These are phyloP conservation scores for Adansonia rubrostipa DNA, from an alignment of 441 rosid species.

Conservation along the genomic window DNA sequence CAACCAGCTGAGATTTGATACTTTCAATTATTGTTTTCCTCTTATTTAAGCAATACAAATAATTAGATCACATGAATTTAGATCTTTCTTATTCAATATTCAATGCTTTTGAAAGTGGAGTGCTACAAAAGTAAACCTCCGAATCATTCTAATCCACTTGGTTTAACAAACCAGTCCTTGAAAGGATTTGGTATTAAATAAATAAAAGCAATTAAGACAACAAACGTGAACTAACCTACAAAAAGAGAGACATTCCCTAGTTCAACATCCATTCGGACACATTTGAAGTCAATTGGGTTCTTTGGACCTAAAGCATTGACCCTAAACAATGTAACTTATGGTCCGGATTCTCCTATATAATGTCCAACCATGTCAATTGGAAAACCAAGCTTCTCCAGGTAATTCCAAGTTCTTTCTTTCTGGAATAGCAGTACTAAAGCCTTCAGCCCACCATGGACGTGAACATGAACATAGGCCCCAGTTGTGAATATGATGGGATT, in stretches of 20 bases:
- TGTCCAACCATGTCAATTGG: not conserved
- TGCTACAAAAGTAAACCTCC: not conserved
- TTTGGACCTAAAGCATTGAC: conserved; percentile 27
- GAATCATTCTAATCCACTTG: conserved; percentile 25
- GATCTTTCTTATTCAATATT: conserved; percentile 1
- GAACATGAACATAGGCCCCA: conserved; percentile 16
- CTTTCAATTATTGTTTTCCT: conserved; percentile 25
- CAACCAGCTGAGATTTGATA: conserved; percentile 20
- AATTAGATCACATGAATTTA: not conserved
- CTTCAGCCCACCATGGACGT: conserved; percentile 13
- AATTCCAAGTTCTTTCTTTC: not conserved
- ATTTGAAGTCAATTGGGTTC: conserved; percentile 28
- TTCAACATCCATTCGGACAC: conserved; percentile 36
- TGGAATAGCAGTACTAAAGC: conserved; percentile 22
- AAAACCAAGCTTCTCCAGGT: not conserved
- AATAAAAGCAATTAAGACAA: conserved; percentile 18
- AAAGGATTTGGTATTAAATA: not conserved
- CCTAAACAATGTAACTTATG: conserved; percentile 24
- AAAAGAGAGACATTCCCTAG: conserved; percentile 35
- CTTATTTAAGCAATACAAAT: not conserved
- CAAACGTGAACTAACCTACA: conserved; percentile 36
- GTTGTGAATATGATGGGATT: conserved; percentile 8
- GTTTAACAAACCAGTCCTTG: conserved; percentile 14
- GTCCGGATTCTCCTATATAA: conserved; percentile 11
- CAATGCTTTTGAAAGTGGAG: conserved; percentile 1